Conservation (phyloP, 768 basidiomycete species). For the Suillus luteus region DNA sequence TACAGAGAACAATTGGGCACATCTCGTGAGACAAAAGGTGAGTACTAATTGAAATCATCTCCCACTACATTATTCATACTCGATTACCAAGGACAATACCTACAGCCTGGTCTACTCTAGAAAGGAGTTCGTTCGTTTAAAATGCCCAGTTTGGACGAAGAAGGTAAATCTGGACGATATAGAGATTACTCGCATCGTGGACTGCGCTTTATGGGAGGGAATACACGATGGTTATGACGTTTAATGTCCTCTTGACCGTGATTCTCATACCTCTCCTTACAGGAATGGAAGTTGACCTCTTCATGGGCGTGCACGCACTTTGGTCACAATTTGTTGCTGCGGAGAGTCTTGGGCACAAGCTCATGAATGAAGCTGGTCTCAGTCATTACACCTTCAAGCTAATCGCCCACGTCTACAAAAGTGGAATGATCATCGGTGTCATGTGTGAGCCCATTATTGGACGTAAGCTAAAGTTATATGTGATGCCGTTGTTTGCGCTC, state of each 20-base stretch:
- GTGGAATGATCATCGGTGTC: slow-evolving; percentile 32
- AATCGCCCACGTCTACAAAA: slow-evolving; percentile 31
- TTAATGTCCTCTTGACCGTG: background rate
- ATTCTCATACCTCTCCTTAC: slow-evolving; percentile 3
- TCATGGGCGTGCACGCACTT: slow-evolving; percentile 28
- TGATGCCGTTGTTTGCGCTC: slow-evolving; percentile 8
- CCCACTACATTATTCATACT: background rate
- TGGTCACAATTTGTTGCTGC: slow-evolving; percentile 27
- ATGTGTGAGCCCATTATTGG: slow-evolving; percentile 34
- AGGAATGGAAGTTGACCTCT: slow-evolving; percentile 32
- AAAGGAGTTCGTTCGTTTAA: slow-evolving; percentile 20
- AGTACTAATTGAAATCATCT: background rate
- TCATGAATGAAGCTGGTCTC: slow-evolving; percentile 31
- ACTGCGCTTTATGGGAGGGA: slow-evolving; percentile 30
- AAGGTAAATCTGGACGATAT: slow-evolving; percentile 36
- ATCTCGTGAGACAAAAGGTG: slow-evolving; percentile 32
- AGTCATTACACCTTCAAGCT: slow-evolving; percentile 33
- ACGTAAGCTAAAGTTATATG: slow-evolving; percentile 21
- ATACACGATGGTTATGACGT: slow-evolving; percentile 26
- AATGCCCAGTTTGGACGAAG: slow-evolving; percentile 35
- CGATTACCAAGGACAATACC: slow-evolving; percentile 14
- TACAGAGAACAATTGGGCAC: slow-evolving; percentile 35
- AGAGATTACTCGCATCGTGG: slow-evolving; percentile 30
- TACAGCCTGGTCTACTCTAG: slow-evolving; percentile 32
- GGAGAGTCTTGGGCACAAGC: slow-evolving; percentile 32